These are phyloP conservation scores for Citrus mangshanensis DNA, from an alignment of 345 rosid species.

Conservation along the genomic window DNA sequence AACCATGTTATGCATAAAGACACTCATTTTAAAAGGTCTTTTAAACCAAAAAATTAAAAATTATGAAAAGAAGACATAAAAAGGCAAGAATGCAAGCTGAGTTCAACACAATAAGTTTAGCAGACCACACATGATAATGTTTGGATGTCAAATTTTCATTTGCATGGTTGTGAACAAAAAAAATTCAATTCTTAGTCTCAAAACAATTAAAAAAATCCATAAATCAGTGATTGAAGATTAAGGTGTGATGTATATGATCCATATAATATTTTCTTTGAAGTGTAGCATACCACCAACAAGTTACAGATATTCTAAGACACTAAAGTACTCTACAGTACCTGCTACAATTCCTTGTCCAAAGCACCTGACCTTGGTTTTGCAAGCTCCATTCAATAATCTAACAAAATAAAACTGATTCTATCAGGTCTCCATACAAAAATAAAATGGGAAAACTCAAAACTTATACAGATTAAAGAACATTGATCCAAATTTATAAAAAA, in stretches of 20 bases:
- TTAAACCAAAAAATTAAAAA: not conserved
- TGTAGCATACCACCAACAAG: not conserved
- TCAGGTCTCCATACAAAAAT: conserved; percentile 10
- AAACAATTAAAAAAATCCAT: not conserved
- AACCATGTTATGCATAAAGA: not conserved
- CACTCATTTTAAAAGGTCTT: not conserved
- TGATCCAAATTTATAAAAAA: not conserved
- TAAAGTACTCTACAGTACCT: conserved; percentile 32
- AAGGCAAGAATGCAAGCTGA: not conserved
- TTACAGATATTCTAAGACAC: not conserved
- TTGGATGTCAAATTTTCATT: not conserved
- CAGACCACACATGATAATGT: not conserved
- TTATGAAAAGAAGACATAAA: not conserved
- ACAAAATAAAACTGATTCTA: conserved; percentile 11
- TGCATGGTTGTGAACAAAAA: not conserved
- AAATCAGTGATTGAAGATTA: not conserved
- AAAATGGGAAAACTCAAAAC: not conserved
- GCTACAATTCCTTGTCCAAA: conserved; percentile 63
- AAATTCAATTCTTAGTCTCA: not conserved
- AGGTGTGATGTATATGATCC: not conserved
- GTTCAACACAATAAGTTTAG: not conserved
- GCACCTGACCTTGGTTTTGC: conserved; percentile 70
- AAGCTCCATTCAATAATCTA: conserved; percentile 80
- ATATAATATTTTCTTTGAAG: not conserved
- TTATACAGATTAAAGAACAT: not conserved